Evolutionary conservation across 257 asterid genomes (phyloP).

Genomic region (Agastache rugosa): DNA sequence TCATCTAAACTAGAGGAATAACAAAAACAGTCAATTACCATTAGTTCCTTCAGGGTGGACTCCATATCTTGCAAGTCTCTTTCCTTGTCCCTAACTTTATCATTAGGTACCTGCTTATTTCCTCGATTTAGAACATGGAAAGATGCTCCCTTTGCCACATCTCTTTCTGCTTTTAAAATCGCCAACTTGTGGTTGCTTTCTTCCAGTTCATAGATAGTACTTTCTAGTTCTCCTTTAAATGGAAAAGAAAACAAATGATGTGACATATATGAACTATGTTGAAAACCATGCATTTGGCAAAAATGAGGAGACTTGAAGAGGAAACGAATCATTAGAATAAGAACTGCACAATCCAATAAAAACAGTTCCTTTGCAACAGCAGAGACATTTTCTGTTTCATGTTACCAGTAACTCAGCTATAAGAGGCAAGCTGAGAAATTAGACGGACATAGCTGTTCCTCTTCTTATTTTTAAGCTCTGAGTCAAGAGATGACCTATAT

Average conservation of each 20-base stretch:
- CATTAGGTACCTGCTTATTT: conserved; percentile 57
- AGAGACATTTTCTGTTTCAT: background rate
- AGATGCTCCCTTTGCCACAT: conserved; percentile 58
- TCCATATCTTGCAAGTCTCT: conserved; percentile 85
- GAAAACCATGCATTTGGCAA: conserved; percentile 4
- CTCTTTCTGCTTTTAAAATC: conserved; percentile 72
- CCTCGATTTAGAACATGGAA: conserved; percentile 60
- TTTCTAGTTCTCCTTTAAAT: conserved; percentile 80
- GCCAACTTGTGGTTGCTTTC: conserved; percentile 76
- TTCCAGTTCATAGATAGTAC: conserved; percentile 69
- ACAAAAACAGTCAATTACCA: conserved; percentile 54
- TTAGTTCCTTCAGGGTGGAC: conserved; percentile 69
- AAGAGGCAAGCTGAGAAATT: background rate
- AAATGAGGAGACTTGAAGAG: background rate
- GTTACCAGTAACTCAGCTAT: conserved; percentile 2
- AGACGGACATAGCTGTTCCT: background rate
- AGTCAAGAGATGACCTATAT: background rate
- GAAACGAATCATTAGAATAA: background rate
- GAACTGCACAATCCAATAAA: conserved; percentile 5
- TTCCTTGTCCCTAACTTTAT: conserved; percentile 68
- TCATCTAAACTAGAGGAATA: conserved; percentile 31
- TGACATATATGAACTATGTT: conserved; percentile 7
- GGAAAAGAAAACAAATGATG: conserved; percentile 31
- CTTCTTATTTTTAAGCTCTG: background rate
- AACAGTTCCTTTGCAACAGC: background rate